Evolutionary conservation across 495 filamentous ascomycete genomes (phyloP).

Genomic region (Aspergillus carlsbadensis): DNA sequence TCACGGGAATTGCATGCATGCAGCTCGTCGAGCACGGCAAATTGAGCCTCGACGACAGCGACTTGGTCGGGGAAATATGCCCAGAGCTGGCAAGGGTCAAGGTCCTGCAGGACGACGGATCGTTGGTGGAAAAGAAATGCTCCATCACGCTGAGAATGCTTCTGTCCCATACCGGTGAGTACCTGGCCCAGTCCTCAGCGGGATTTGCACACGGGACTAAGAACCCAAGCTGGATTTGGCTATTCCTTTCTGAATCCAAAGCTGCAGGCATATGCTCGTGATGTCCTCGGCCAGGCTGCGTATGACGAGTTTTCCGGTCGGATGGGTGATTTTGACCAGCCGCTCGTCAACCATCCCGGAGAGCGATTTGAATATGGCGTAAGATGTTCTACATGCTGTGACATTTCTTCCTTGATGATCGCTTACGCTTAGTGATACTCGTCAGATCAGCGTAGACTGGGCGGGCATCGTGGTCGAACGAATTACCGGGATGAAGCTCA

Average conservation of each 20-base stretch:
- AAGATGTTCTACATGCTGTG: not conserved
- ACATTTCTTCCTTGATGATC: too few species aligned
- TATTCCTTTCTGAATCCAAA: constrained; percentile 56
- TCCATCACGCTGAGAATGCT: constrained; percentile 63
- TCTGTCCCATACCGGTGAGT: constrained; percentile 53
- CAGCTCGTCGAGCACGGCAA: constrained; percentile 59
- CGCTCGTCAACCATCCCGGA: constrained; percentile 58
- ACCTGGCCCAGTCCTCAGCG: too few species aligned
- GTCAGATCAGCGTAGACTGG: constrained; percentile 59
- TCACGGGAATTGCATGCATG: constrained; percentile 57
- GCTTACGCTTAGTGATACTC: too few species aligned
- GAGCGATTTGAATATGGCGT: constrained; percentile 56
- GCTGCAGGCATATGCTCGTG: constrained; percentile 24
- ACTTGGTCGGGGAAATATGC: constrained; percentile 42
- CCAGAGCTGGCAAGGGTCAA: constrained; percentile 52
- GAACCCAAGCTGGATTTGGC: constrained; percentile 39
- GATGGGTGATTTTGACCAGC: constrained; percentile 41
- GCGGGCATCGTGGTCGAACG: constrained; percentile 57
- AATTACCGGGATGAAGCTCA: constrained; percentile 46
- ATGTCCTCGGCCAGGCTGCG: constrained; percentile 44
- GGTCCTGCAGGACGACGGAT: constrained; percentile 46
- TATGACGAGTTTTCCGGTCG: constrained; percentile 54
- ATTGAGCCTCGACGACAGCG: constrained; percentile 52
- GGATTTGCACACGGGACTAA: too few species aligned
- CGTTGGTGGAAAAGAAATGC: constrained; percentile 49